A percentile compares a stretch with the other conserved stretches of the same genome.
These are phyloP conservation scores for Pseudozyma thailandica DNA, from an alignment of 1,284 basidiomycete species.

Conservation along the genomic window DNA sequence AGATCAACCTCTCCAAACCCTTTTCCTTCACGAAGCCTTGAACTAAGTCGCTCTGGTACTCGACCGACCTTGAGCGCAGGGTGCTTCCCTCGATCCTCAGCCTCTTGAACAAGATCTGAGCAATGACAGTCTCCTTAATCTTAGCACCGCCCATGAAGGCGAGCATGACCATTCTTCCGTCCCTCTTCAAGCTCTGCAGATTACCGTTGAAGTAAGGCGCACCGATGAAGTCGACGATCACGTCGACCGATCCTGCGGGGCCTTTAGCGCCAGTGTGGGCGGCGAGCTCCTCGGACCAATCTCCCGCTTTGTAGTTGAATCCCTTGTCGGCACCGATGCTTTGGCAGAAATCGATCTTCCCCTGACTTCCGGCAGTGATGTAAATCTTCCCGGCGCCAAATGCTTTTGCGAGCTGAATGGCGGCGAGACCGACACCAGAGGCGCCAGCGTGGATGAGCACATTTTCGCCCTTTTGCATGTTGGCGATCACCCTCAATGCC, in stretches of 20 bases:
- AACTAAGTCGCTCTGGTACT: slow-evolving; percentile 84
- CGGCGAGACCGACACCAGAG: slow-evolving; percentile 82
- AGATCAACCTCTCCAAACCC: slow-evolving; percentile 42
- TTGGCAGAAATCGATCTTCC: slow-evolving; percentile 84
- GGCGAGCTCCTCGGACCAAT: slow-evolving; percentile 76
- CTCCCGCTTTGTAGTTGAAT: slow-evolving; percentile 86
- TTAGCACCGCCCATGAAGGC: slow-evolving; percentile 78
- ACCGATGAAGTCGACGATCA: slow-evolving; percentile 89
- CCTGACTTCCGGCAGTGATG: slow-evolving; percentile 81
- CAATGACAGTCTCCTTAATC: slow-evolving; percentile 76
- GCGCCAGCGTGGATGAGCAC: slow-evolving; percentile 85
- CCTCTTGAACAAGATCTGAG: slow-evolving; percentile 82
- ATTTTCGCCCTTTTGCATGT: slow-evolving; percentile 75
- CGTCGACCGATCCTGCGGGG: slow-evolving; percentile 73
- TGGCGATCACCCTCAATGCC: slow-evolving; percentile 49
- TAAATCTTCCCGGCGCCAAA: slow-evolving; percentile 72
- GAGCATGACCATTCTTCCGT: slow-evolving; percentile 81
- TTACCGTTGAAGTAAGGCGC: slow-evolving; percentile 85
- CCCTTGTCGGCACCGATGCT: slow-evolving; percentile 75
- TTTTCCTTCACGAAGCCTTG: slow-evolving; percentile 72
- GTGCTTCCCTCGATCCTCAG: slow-evolving; percentile 90
- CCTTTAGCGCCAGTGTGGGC: slow-evolving; percentile 49
- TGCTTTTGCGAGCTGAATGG: slow-evolving; percentile 84
- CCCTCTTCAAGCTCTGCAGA: slow-evolving; percentile 78
- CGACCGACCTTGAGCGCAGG: slow-evolving; percentile 79